These are phyloP conservation scores for Malus asiatica DNA, from an alignment of 306 rosid genomes.

Conservation along the genomic window DNA sequence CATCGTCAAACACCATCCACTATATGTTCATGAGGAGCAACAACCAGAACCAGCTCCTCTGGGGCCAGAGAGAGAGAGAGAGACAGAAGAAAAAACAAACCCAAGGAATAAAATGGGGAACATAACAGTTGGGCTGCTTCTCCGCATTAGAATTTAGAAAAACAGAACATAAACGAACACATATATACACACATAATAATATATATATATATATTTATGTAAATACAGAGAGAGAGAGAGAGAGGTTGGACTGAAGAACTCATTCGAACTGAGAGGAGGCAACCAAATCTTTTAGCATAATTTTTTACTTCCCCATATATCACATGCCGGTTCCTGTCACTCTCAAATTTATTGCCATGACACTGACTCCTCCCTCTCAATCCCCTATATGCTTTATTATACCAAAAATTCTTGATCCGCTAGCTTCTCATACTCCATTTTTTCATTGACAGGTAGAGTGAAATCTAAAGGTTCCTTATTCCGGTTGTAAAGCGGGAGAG, in stretches of 20 bases:
- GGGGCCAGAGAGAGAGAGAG: no score
- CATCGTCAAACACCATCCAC: background rate
- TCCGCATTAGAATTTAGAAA: background rate
- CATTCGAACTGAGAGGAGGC: background rate
- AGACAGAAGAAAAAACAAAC: background rate
- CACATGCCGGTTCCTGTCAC: slow-evolving; percentile 36
- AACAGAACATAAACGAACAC: background rate
- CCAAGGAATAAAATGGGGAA: background rate
- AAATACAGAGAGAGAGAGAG: background rate
- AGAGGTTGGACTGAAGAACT: background rate
- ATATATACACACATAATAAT: no score
- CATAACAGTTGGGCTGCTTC: background rate
- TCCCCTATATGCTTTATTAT: background rate
- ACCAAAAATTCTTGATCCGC: no score
- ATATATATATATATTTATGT: no score
- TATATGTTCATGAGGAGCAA: background rate
- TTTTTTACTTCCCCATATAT: slow-evolving; percentile 20
- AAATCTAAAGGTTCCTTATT: no score
- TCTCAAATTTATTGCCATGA: slow-evolving; percentile 46
- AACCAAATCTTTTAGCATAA: slow-evolving; percentile 41
- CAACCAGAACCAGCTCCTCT: background rate
- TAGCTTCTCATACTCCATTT: no score
- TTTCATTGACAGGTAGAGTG: no score
- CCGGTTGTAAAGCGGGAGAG: no score
- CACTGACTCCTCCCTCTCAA: slow-evolving; percentile 13